These are phyloP conservation scores for Chrysanthemum seticuspe DNA, from an alignment of 129 eudicot genomes.

Conservation along the genomic window DNA sequence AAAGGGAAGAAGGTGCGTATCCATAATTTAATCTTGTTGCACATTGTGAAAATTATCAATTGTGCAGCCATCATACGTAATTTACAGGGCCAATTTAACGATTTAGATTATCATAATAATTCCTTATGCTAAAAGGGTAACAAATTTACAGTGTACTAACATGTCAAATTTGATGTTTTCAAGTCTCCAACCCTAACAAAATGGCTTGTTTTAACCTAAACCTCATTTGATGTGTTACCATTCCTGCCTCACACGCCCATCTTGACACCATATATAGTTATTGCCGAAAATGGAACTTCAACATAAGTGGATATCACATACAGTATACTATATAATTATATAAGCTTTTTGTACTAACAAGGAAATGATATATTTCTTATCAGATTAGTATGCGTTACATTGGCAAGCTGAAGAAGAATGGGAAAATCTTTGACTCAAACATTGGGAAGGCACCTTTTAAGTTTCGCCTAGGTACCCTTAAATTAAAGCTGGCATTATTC, in stretches of 20 bases:
- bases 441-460: slow-evolving; percentile 75
- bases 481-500: background rate
- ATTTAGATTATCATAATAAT: background rate
- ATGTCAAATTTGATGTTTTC: no score
- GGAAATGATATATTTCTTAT: background rate
- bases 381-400: slow-evolving; percentile 82
- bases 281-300: background rate
- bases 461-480: slow-evolving; percentile 71
- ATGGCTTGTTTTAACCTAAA: no score
- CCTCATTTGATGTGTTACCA: no score
- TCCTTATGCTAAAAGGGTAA: no score
- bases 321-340: background rate
- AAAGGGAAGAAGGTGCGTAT: slow-evolving; percentile 71
- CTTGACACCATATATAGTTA: background rate
- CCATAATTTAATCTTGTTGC: background rate
- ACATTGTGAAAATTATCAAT: background rate
- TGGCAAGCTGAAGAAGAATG: slow-evolving; percentile 90
- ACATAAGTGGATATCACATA: background rate
- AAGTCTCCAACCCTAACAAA: no score
- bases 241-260: background rate
- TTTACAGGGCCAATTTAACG: background rate
- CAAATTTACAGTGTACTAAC: no score
- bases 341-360: slow-evolving; percentile 2
- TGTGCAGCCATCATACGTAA: background rate
- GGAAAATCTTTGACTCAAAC: slow-evolving; percentile 86